Evolutionary conservation across 768 basidiomycete species (phyloP).

Genomic region (Exsudoporus frostii): DNA sequence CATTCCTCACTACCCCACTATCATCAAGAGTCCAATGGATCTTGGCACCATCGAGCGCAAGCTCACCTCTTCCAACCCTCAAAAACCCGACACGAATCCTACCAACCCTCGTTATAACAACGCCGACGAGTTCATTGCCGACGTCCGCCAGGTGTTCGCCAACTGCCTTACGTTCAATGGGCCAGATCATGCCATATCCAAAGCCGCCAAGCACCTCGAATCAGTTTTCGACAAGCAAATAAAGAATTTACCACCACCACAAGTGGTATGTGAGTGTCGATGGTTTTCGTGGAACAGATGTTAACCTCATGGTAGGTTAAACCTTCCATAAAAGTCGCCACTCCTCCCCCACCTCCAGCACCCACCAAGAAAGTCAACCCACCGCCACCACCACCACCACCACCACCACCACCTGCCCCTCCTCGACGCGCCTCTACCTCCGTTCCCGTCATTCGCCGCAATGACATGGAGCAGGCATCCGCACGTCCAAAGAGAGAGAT

Average conservation of each 20-base stretch:
- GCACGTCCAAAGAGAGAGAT: constrained; percentile 97
- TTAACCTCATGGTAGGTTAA: constrained; percentile 34
- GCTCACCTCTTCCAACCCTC: constrained; percentile 71
- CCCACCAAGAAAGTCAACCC: constrained; percentile 28
- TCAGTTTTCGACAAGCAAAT: constrained; percentile 85
- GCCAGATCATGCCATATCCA: constrained; percentile 73
- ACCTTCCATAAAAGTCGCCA: constrained; percentile 41
- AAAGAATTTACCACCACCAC: constrained; percentile 73
- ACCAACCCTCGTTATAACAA: constrained; percentile 72
- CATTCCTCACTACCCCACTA: constrained; percentile 82
- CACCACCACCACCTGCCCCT: constrained; percentile 40
- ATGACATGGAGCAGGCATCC: constrained; percentile 50
- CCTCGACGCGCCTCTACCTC: constrained; percentile 76
- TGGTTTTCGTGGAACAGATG: constrained; percentile 11
- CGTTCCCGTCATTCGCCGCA: constrained; percentile 79
- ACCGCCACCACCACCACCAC: too few species aligned
- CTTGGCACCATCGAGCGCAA: constrained; percentile 90
- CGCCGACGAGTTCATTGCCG: constrained; percentile 78
- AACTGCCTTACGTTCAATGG: constrained; percentile 95
- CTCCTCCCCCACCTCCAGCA: constrained; percentile 41
- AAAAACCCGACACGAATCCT: constrained; percentile 68
- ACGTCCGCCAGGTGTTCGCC: constrained; percentile 84
- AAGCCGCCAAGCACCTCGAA: constrained; percentile 80
- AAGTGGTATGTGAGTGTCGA: constrained; percentile 57
- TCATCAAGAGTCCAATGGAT: constrained; percentile 94